Percentiles rank a stretch among this genome's conserved stretches.
Conservation (phyloP, 148 eudicot genomes). For the Rhododendron williamsianum region DNA sequence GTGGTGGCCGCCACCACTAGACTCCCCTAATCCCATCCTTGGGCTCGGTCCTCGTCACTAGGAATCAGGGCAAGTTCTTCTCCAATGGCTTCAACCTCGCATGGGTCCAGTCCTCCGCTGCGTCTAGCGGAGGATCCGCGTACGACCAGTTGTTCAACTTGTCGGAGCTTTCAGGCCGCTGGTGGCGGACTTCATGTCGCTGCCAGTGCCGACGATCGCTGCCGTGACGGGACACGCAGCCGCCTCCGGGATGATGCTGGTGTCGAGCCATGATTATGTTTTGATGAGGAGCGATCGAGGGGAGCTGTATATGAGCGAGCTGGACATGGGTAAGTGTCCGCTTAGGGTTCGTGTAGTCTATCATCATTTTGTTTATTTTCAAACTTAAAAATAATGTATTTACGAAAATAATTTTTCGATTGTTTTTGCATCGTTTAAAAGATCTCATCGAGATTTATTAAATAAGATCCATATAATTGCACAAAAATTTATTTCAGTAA, state of each 20-base stretch:
- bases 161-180: constrained; percentile 31
- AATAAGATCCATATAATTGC: no score
- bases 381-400: no score
- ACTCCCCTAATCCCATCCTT: no score
- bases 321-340: constrained; percentile 16
- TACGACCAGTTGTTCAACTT: constrained; percentile 14
- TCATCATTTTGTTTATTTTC: no score
- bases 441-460: no score
- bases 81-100: constrained; percentile 40
- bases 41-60: constrained; percentile 35
- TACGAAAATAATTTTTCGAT: no score
- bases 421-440: no score
- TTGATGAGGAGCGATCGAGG: constrained; percentile 27
- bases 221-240: constrained; percentile 43
- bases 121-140: background rate
- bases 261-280: constrained; percentile 35
- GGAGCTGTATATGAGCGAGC: constrained; percentile 38
- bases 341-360: no score
- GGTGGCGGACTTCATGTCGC: constrained; percentile 28
- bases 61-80: constrained; percentile 28
- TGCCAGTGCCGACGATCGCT: constrained; percentile 41
- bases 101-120: constrained; percentile 21
- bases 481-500: no score
- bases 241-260: constrained; percentile 36
- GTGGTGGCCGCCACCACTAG: no score